Evolutionary conservation across 2,329 filamentous ascomycete genomes (phyloP), one percentile per base, ranked within the genome.

Genomic region (Scedosporium dehoogii): DNA sequence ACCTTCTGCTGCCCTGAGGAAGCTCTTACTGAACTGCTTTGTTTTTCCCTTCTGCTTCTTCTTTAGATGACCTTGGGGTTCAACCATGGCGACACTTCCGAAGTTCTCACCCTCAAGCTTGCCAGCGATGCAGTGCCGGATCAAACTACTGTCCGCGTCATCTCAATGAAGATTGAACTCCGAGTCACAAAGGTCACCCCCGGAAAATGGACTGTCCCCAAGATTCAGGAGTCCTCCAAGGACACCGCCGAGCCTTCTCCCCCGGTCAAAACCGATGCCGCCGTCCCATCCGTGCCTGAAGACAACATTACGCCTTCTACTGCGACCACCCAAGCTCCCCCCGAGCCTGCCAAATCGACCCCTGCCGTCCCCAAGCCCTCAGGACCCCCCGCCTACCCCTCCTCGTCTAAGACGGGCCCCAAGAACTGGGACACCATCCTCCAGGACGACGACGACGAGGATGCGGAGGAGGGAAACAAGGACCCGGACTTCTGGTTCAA

Each of bases 371-470:
- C 62, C 6, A n/a, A 59, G 6, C n/a, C 48, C 5, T 16, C 48
- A 33, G 41, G n/a, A 12, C 38, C 61, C 16, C 89, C 88, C 0
- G 75, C 80, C 0, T 97, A 97, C 71, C 93, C 94, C 1, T 93
- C 92, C 0, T 97, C 92, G 0, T 94, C 93, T 12, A 88, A 86
- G 65, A 81, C 77, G 1, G 93, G 92, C 0, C 85, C 90, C 3
- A 96, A 96, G 75, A 84, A 99, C 75, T 99, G 94, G 94, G 94
- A 99, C 72, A 90, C 86, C 65, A 71, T 97, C 1, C 85, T 69
- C 0, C 73, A 70, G 0, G 78, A 79, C 0, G 80, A 82, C 1
- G 80, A 85, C 1, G 85, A 85, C 9, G 80, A 82, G 0, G 80
- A 84, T 0, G 76, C 82, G 12, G 80, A 83, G 64, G 82, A 80